Conservation (phyloP, 163 green algal species). For the Smithsoniella earleae region DNA sequence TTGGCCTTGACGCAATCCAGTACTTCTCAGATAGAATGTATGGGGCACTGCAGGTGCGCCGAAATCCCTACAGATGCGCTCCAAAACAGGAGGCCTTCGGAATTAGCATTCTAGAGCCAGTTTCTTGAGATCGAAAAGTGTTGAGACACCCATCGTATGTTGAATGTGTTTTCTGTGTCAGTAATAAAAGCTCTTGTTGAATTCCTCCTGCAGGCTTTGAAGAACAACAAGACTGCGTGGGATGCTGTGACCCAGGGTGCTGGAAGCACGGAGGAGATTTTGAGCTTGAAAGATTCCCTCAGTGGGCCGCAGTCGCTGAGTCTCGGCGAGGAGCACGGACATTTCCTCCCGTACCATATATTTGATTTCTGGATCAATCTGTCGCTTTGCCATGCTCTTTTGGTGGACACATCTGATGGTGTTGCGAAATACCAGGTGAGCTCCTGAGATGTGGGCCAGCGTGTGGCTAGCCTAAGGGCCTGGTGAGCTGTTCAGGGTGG, state of each 20-base stretch:
- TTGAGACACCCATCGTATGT: too few species aligned
- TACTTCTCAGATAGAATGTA: conserved; percentile 30
- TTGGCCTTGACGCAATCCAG: not conserved
- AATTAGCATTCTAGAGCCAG: too few species aligned
- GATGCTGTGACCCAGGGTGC: conserved; percentile 1
- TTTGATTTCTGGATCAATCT: conserved; percentile 68
- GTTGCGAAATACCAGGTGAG: conserved; percentile 37
- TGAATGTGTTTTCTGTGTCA: too few species aligned
- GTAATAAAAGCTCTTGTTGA: too few species aligned
- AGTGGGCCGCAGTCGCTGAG: conserved; percentile 9
- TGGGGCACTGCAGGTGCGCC: not conserved
- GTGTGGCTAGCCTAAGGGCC: too few species aligned
- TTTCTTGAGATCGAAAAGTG: too few species aligned
- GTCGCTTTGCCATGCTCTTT: conserved; percentile 70
- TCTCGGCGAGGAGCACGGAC: too few species aligned
- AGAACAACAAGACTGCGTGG: conserved; percentile 31
- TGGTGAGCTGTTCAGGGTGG: too few species aligned
- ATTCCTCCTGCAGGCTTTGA: conserved; percentile 31
- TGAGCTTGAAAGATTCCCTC: conserved; percentile 22
- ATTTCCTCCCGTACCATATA: conserved; percentile 31
- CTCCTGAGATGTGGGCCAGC: not conserved
- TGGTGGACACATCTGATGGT: conserved; percentile 51
- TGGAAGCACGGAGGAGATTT: conserved; percentile 32
- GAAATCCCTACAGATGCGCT: too few species aligned
- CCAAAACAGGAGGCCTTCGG: too few species aligned